These are phyloP conservation scores for Verruconis gallopava DNA, from an alignment of 2,329 filamentous ascomycete genomes.

Conservation along the genomic window DNA sequence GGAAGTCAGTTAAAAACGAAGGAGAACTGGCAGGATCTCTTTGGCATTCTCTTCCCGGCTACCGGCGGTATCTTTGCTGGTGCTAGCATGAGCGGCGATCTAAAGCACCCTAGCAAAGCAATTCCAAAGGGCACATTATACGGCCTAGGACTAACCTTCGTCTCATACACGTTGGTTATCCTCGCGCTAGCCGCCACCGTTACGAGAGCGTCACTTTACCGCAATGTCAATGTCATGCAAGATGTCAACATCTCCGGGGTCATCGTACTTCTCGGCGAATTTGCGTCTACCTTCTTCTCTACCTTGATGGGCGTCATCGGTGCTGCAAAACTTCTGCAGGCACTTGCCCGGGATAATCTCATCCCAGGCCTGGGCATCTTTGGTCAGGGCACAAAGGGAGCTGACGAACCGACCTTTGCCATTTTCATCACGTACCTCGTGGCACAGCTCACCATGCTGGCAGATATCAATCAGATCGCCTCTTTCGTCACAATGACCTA, in stretches of 20 bases:
- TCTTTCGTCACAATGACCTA: slow-evolving; percentile 87
- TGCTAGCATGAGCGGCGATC: slow-evolving; percentile 80
- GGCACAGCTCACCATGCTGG: slow-evolving; percentile 67
- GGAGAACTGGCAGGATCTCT: slow-evolving; percentile 66
- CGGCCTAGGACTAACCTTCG: slow-evolving; percentile 62
- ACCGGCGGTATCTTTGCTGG: slow-evolving; percentile 53
- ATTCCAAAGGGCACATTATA: slow-evolving; percentile 77
- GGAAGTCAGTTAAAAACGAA: slow-evolving; percentile 49
- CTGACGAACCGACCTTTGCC: slow-evolving; percentile 64
- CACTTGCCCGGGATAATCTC: slow-evolving; percentile 64
- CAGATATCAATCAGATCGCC: slow-evolving; percentile 77
- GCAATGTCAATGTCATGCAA: slow-evolving; percentile 67
- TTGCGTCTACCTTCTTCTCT: slow-evolving; percentile 73
- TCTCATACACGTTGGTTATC: slow-evolving; percentile 64
- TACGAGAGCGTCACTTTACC: slow-evolving; percentile 59
- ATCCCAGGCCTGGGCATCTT: slow-evolving; percentile 65
- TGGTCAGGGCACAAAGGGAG: slow-evolving; percentile 55
- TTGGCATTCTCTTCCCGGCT: slow-evolving; percentile 73
- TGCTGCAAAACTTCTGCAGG: slow-evolving; percentile 72
- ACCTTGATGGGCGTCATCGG: slow-evolving; percentile 79
- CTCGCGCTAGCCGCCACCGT: slow-evolving; percentile 66
- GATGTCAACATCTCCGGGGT: slow-evolving; percentile 61
- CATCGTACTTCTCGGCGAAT: slow-evolving; percentile 67
- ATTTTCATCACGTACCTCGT: slow-evolving; percentile 64
- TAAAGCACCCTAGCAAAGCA: slow-evolving; percentile 68